Evolutionary conservation across 108 stramenopile genomes (phyloP).

Genomic region (Cyclostephanos invisitatus): DNA sequence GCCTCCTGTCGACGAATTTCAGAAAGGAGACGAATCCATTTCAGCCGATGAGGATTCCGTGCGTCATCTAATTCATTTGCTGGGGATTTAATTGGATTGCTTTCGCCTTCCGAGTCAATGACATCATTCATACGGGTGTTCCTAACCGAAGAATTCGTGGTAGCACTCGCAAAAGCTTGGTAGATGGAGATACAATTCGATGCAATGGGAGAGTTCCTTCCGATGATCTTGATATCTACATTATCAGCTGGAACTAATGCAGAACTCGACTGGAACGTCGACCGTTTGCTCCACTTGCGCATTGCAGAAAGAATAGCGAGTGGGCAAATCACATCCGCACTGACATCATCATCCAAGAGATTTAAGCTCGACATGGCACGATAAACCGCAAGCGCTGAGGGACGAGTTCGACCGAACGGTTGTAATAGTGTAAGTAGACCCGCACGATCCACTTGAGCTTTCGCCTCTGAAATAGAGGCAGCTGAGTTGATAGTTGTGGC

Average conservation of each 20-base stretch:
- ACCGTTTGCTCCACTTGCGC: constrained; percentile 44
- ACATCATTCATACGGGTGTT: not conserved
- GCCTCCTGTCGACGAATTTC: constrained; percentile 44
- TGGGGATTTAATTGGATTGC: not conserved
- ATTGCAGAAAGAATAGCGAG: constrained; percentile 33
- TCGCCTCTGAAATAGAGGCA: constrained; percentile 5
- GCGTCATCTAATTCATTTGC: constrained; percentile 5
- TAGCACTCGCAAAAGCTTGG: constrained; percentile 33
- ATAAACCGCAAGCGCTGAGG: constrained; percentile 33
- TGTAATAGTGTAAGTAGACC: constrained; percentile 38
- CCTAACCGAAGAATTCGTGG: not conserved
- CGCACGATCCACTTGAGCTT: constrained; percentile 36
- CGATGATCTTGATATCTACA: not conserved
- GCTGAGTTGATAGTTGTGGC: not conserved
- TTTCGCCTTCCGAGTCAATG: constrained; percentile 9
- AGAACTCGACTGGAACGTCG: constrained; percentile 12
- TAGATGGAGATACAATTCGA: constrained; percentile 26
- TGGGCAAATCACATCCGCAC: constrained; percentile 17
- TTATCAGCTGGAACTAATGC: constrained; percentile 8
- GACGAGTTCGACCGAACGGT: constrained; percentile 40
- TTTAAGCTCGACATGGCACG: constrained; percentile 31
- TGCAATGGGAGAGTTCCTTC: constrained; percentile 12
- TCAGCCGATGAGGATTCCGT: constrained; percentile 17
- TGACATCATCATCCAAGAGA: constrained; percentile 12
- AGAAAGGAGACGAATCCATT: constrained; percentile 34